Percentiles rank a stretch among this genome's conserved stretches.
Conservation (phyloP, 192 early-diverging fungal genomes). For the Allomyces macrogynus region DNA sequence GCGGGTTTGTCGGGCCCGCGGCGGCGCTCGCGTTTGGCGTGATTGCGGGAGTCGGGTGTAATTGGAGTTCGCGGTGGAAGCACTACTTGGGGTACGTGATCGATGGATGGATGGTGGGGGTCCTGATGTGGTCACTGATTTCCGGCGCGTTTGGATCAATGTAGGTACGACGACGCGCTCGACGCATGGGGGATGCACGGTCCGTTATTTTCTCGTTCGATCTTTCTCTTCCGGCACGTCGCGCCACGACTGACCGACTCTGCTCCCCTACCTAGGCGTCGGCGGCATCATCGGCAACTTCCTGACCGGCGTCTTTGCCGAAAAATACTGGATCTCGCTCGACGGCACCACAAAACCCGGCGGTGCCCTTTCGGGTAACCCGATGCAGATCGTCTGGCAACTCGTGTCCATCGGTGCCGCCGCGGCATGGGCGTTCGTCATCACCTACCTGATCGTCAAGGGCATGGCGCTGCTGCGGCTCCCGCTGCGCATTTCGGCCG, state of each 20-base stretch:
- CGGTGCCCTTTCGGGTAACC: slow-evolving; percentile 65
- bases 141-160: too few species aligned
- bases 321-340: slow-evolving; percentile 41
- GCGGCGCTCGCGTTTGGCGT: slow-evolving; percentile 56
- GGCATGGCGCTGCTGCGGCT: slow-evolving; percentile 57
- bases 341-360: slow-evolving; percentile 33
- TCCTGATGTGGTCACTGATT: too few species aligned
- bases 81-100: slow-evolving; percentile 32
- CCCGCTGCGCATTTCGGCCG: slow-evolving; percentile 50
- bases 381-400: slow-evolving; percentile 59
- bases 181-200: slow-evolving; percentile 68
- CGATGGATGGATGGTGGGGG: too few species aligned
- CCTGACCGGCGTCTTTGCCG: slow-evolving; percentile 72
- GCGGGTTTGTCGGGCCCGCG: slow-evolving; percentile 52
- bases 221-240: slow-evolving; percentile 14
- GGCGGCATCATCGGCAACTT: slow-evolving; percentile 64
- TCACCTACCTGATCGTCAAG: slow-evolving; percentile 49
- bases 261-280: slow-evolving; percentile 45
- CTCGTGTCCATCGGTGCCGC: slow-evolving; percentile 46
- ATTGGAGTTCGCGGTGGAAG: slow-evolving; percentile 38
- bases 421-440: slow-evolving; percentile 52
- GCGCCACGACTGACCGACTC: not conserved
- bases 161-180: slow-evolving; percentile 44
- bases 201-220: slow-evolving; percentile 39
- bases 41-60: slow-evolving; percentile 41